Percentiles rank a stretch among this genome's conserved stretches.
These are phyloP conservation scores for Oleoguttula mirabilis DNA, from an alignment of 495 filamentous ascomycete genomes.

Conservation along the genomic window DNA sequence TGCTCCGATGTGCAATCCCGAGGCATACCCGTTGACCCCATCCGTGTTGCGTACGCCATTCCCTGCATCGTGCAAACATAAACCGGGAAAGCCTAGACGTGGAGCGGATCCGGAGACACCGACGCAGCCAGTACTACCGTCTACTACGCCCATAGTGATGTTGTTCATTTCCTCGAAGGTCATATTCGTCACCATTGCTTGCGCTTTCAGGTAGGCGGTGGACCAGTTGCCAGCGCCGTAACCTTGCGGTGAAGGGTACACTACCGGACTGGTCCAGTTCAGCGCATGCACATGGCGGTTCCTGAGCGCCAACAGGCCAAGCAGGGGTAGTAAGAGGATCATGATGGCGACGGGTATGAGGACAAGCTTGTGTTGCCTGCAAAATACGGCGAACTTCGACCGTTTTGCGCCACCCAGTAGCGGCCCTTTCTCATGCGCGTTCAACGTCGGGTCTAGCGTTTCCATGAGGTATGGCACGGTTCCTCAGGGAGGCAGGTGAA, in stretches of 20 bases:
- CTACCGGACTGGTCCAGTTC: slow-evolving; percentile 12
- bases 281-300: slow-evolving; percentile 5
- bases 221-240: slow-evolving; percentile 14
- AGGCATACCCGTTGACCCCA: slow-evolving; percentile 46
- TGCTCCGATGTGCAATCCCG: slow-evolving; percentile 36
- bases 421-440: slow-evolving; percentile 6
- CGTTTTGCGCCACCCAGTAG: neutral
- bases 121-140: slow-evolving; percentile 10
- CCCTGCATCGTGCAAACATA: slow-evolving; percentile 53
- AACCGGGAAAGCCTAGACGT: slow-evolving; percentile 42
- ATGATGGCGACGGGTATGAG: slow-evolving; percentile 3
- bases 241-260: slow-evolving; percentile 16
- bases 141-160: slow-evolving; percentile 20
- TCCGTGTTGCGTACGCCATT: slow-evolving; percentile 48
- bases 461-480: slow-evolving; percentile 2
- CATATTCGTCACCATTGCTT: slow-evolving; percentile 18
- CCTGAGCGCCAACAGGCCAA: slow-evolving; percentile 10
- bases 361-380: slow-evolving; percentile 5
- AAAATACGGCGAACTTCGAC: slow-evolving; percentile 3
- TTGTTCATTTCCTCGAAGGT: slow-evolving; percentile 22
- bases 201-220: slow-evolving; percentile 10
- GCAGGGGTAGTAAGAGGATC: slow-evolving; percentile 7
- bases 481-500: neutral
- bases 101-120: slow-evolving; percentile 17
- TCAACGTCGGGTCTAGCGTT: neutral